Percentiles rank a stretch among this genome's conserved stretches.
phyloP scores from a whole-genome alignment of 441 rosid genomes.

The Syzygium syzygioides region DNA sequence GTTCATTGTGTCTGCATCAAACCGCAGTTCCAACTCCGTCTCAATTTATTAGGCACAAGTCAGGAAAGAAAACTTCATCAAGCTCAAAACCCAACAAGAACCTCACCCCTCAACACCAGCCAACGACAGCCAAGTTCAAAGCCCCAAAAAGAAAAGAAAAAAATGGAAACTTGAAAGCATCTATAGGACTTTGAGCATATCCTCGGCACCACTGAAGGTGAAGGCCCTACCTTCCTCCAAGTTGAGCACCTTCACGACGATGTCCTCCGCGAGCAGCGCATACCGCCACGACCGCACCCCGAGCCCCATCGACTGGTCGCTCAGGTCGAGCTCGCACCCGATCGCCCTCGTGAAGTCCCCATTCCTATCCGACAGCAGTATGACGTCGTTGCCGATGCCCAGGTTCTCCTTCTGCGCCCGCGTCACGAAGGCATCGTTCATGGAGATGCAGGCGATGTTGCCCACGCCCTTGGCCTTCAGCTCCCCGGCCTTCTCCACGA shows the following conservation, averaged over 20 bases:
- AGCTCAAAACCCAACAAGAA: neutral
- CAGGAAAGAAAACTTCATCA: neutral
- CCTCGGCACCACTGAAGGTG: slow-evolving; percentile 74
- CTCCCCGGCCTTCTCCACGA: slow-evolving; percentile 71
- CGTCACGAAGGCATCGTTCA: slow-evolving; percentile 85
- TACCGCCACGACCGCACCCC: slow-evolving; percentile 82
- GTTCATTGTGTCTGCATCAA: neutral
- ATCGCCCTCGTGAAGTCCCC: slow-evolving; percentile 67
- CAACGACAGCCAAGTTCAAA: neutral
- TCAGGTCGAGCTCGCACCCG: slow-evolving; percentile 71
- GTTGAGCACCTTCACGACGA: slow-evolving; percentile 73
- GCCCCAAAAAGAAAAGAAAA: neutral
- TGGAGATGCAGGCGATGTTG: slow-evolving; percentile 69
- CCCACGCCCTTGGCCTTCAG: slow-evolving; percentile 71
- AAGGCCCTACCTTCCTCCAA: slow-evolving; percentile 91
- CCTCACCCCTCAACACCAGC: neutral
- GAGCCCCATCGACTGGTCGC: slow-evolving; percentile 69
- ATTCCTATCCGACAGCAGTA: slow-evolving; percentile 64
- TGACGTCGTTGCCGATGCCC: slow-evolving; percentile 57
- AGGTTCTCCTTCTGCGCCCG: slow-evolving; percentile 70
- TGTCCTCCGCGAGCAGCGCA: slow-evolving; percentile 69
- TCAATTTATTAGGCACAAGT: neutral
- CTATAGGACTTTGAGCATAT: slow-evolving; percentile 67
- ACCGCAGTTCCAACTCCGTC: neutral
- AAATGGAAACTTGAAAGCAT: neutral